Evolutionary conservation across 2,329 filamentous ascomycete genomes (phyloP).

Genomic region (Coniosporium tulheliwenetii): DNA sequence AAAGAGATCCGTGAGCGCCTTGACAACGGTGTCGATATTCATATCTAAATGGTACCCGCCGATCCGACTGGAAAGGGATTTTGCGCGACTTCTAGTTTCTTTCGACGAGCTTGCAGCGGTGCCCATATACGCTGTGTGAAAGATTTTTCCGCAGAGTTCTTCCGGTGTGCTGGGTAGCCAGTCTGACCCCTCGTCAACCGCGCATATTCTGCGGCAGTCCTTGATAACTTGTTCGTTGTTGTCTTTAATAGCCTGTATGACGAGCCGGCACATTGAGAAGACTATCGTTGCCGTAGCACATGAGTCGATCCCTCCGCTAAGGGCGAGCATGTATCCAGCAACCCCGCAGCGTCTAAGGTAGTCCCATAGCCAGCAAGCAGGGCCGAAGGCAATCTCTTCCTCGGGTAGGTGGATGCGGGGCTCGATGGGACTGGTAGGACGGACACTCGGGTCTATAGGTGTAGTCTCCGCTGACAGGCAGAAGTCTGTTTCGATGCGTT

Average conservation of each 20-base stretch:
- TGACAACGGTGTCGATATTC: constrained; percentile 54
- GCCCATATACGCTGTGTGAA: constrained; percentile 56
- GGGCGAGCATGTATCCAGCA: constrained; percentile 40
- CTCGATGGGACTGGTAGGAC: constrained; percentile 28
- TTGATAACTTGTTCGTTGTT: constrained; percentile 39
- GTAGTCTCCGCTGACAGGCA: constrained; percentile 24
- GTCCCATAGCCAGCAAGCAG: constrained; percentile 53
- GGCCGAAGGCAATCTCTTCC: constrained; percentile 50
- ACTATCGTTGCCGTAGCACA: constrained; percentile 39
- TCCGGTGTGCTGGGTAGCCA: constrained; percentile 41
- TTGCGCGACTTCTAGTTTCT: constrained; percentile 53
- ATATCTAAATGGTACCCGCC: constrained; percentile 59
- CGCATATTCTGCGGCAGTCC: constrained; percentile 36
- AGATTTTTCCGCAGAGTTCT: constrained; percentile 42
- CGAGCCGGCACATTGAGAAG: constrained; percentile 34
- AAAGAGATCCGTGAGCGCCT: constrained; percentile 44
- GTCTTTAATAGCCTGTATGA: constrained; percentile 34
- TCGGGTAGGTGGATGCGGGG: constrained; percentile 45
- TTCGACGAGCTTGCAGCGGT: constrained; percentile 47
- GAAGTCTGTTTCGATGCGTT: constrained; percentile 28
- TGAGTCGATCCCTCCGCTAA: constrained; percentile 45
- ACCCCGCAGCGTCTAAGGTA: constrained; percentile 37
- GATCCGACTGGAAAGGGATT: constrained; percentile 43
- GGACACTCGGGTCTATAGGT: constrained; percentile 28
- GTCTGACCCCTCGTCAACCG: constrained; percentile 27